phyloP scores from a whole-genome alignment of 805 yeast species.

The Ogataea methylovora region DNA sequence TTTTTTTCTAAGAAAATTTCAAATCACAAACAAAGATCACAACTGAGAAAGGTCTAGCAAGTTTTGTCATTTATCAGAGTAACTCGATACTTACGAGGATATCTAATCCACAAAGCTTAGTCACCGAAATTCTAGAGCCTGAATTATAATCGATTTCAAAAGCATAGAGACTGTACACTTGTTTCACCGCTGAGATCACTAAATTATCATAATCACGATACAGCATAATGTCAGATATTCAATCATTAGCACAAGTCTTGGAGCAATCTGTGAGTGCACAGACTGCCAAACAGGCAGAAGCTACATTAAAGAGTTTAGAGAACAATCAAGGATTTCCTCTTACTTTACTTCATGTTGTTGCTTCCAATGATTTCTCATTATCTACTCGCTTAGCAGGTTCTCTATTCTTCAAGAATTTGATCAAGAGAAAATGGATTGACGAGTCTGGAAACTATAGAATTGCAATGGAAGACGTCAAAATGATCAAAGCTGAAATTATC shows the following conservation, averaged over 20 bases:
- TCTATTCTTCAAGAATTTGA: conserved; percentile 79
- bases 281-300: conserved; percentile 62
- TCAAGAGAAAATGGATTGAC: conserved; percentile 82
- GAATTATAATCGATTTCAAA: too few species aligned
- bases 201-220: too few species aligned
- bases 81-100: too few species aligned
- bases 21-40: too few species aligned
- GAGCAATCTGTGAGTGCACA: conserved; percentile 60
- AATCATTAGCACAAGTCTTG: conserved; percentile 44
- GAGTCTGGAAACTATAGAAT: conserved; percentile 77
- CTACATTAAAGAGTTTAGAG: conserved; percentile 56
- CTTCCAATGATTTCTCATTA: conserved; percentile 43
- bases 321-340: conserved; percentile 66
- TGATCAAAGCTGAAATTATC: conserved; percentile 71
- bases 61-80: too few species aligned
- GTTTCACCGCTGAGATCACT: too few species aligned
- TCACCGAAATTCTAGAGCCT: too few species aligned
- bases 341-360: conserved; percentile 68
- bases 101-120: too few species aligned
- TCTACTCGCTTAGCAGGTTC: conserved; percentile 82
- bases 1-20: too few species aligned
- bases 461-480: conserved; percentile 49
- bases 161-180: too few species aligned
- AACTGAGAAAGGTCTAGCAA: too few species aligned
- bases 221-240: conserved; percentile 35